Conservation (phyloP, 1,139 yeast genomes). For the Pichia norvegensis region DNA sequence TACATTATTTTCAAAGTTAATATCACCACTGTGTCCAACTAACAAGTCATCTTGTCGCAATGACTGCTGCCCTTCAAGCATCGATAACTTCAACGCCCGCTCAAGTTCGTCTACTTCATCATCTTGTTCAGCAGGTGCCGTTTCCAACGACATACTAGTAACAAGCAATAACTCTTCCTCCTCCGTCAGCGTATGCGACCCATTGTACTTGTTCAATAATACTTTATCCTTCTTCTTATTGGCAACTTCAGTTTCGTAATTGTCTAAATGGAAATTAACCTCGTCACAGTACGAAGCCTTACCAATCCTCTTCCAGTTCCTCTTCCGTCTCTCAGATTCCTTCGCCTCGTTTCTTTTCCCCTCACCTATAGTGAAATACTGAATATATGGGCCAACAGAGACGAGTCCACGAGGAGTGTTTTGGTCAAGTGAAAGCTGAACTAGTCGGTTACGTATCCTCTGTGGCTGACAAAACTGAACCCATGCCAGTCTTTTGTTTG, state of each 20-base stretch:
- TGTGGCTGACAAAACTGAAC: conserved; percentile 5
- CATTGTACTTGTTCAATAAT: conserved; percentile 15
- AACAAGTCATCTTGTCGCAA: neutral
- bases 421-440: conserved; percentile 28
- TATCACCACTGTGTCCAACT: neutral
- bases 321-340: neutral
- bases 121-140: conserved; percentile 16
- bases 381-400: conserved; percentile 48
- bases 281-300: conserved; percentile 9
- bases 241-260: conserved; percentile 11
- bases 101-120: conserved; percentile 21
- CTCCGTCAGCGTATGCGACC: conserved; percentile 14
- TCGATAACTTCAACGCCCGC: neutral
- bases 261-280: conserved; percentile 11
- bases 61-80: neutral
- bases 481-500: conserved; percentile 12
- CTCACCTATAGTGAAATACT: conserved; percentile 58
- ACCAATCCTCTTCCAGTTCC: neutral
- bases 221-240: conserved; percentile 10
- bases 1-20: neutral
- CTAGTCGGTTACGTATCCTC: conserved; percentile 3
- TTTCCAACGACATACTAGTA: conserved; percentile 12
- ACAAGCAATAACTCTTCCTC: conserved; percentile 19
- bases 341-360: conserved; percentile 5
- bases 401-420: conserved; percentile 40